phyloP scores from a whole-genome alignment of 2,329 filamentous ascomycete species.

The Aspergillus ruber region DNA sequence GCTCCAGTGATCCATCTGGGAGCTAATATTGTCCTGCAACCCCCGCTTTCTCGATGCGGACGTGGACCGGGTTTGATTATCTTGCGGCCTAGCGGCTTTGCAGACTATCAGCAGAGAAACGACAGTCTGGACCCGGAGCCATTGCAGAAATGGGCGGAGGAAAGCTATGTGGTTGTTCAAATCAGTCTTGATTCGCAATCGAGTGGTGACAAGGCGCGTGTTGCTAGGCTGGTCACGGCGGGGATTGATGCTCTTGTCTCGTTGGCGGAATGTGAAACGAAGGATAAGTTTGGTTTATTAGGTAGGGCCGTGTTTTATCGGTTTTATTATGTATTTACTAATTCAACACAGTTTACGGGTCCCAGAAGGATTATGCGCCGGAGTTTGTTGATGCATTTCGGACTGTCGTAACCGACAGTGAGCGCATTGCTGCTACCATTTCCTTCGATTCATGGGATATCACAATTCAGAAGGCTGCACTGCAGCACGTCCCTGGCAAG shows the following conservation, averaged over 20 bases:
- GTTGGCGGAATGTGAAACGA: slow-evolving; percentile 19
- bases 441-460: slow-evolving; percentile 16
- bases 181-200: slow-evolving; percentile 26
- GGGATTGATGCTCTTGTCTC: slow-evolving; percentile 11
- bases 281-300: slow-evolving; percentile 15
- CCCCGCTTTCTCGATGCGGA: slow-evolving; percentile 45
- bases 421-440: slow-evolving; percentile 8
- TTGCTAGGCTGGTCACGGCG: slow-evolving; percentile 5
- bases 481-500: slow-evolving; percentile 13
- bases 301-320: slow-evolving; percentile 5
- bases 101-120: slow-evolving; percentile 23
- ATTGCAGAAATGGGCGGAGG: slow-evolving; percentile 63
- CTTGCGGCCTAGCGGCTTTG: slow-evolving; percentile 30
- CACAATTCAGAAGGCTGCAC: background rate
- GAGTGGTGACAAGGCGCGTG: slow-evolving; percentile 8
- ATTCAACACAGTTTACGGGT: slow-evolving; percentile 19
- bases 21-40: slow-evolving; percentile 16
- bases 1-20: slow-evolving; percentile 6
- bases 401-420: background rate
- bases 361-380: slow-evolving; percentile 15
- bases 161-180: slow-evolving; percentile 59
- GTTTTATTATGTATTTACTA: background rate
- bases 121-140: slow-evolving; percentile 48
- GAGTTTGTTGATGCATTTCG: slow-evolving; percentile 8
- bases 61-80: slow-evolving; percentile 45